Evolutionary conservation across 1,139 yeast genomes (phyloP).

Genomic region (Spathaspora sp.): DNA sequence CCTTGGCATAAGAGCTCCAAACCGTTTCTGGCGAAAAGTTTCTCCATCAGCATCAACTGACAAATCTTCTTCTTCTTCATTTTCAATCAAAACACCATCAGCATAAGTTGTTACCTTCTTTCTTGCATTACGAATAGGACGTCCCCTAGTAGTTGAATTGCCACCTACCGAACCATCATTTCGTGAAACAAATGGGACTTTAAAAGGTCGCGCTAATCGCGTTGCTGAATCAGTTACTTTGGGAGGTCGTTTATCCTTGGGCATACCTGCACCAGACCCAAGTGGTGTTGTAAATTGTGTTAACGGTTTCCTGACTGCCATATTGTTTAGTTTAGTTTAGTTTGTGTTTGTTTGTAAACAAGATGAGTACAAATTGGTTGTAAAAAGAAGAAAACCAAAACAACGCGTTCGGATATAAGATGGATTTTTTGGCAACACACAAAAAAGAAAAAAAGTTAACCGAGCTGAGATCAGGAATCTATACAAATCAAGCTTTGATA

Average conservation of each 20-base stretch:
- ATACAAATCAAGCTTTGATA: background rate
- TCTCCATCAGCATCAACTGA: constrained; percentile 30
- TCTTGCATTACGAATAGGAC: constrained; percentile 20
- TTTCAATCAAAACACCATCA: constrained; percentile 18
- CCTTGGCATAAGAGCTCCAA: constrained; percentile 55
- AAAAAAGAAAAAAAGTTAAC: background rate
- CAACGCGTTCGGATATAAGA: background rate
- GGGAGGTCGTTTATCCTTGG: constrained; percentile 42
- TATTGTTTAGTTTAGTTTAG: constrained; percentile 7
- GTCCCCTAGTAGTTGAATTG: constrained; percentile 15
- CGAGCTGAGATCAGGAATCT: background rate
- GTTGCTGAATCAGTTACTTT: constrained; percentile 34
- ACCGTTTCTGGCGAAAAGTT: constrained; percentile 25
- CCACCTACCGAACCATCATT: constrained; percentile 13
- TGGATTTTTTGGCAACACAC: constrained; percentile 1
- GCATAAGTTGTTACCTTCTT: constrained; percentile 27
- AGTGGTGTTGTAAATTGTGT: constrained; percentile 44
- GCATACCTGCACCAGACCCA: constrained; percentile 48
- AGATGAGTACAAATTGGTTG: background rate
- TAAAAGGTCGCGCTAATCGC: constrained; percentile 41
- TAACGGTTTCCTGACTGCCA: constrained; percentile 36
- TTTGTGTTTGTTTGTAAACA: background rate
- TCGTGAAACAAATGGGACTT: constrained; percentile 39
- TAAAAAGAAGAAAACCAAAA: constrained; percentile 4
- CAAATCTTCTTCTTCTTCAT: constrained; percentile 15